Evolutionary conservation across 2,329 filamentous ascomycete species (phyloP), one percentile per base, ranked within the genome.

Genomic region (Lasiodiplodia citricola): DNA sequence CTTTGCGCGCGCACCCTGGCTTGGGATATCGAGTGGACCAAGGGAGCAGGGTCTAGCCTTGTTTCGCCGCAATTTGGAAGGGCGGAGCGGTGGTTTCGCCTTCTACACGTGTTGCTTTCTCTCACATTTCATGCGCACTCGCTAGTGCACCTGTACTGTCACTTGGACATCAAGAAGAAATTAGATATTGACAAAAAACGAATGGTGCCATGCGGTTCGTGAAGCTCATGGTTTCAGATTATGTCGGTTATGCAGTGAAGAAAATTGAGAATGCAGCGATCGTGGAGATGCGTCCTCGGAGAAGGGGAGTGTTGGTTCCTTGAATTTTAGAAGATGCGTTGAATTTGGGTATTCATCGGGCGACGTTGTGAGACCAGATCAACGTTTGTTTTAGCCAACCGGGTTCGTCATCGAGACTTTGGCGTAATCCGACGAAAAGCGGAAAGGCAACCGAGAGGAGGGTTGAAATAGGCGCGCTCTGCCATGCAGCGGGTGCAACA

Each of bases 401-500:
- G 37, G n/a, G 21, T 28, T 21, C 56, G 37, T 58, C 56, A 58
- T 41, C 37, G 14, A 21, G n/a, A 10, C 10, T 47, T 14, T 47
- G 44, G 44, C n/a, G 44, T 21, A n/a, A 11, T 47, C 18, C 44
- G 44, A 21, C 44, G 44, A 47, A 21, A 47, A 47, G 18, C 44
- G 44, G 44, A 47, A 21, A 8, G 18, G 6, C 41, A 47, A 14
- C 23, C 41, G 37, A 50, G 38, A 6, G 57, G 28, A 35, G n/a
- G 57, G 16, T 21, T 4, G 16, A 44, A 21, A 10, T 7, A 47
- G n/a, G 44, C 44, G 44, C 18, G n/a, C 44, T 11, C 38, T 62
- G 57, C 23, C 16, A 50, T 50, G 41, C 41, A 62, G 47, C 38
- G 57, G 57, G 57, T 62, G 57, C 57, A 25, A 62, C 38, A 25